These are phyloP conservation scores for Chaetoceros tenuissimus DNA, from an alignment of 108 stramenopile species.

Conservation along the genomic window DNA sequence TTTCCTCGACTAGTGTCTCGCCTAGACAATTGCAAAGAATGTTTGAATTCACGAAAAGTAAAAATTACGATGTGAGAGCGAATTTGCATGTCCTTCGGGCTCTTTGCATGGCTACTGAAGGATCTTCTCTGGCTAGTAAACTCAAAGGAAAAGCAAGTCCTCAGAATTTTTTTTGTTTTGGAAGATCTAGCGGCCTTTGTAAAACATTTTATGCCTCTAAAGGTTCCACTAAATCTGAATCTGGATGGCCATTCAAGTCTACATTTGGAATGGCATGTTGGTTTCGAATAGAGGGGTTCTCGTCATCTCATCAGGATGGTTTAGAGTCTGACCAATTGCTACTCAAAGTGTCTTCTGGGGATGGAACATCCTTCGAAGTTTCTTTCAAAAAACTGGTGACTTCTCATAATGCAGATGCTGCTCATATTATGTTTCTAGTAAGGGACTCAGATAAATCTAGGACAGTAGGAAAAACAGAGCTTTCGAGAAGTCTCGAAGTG, in stretches of 20 bases:
- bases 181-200: constrained; percentile 16
- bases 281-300: constrained; percentile 67
- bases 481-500: constrained; percentile 28
- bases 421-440: constrained; percentile 25
- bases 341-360: constrained; percentile 27
- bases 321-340: constrained; percentile 17
- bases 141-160: constrained; percentile 44
- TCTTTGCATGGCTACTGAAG: constrained; percentile 41
- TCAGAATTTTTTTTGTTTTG: constrained; percentile 53
- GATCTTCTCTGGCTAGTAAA: constrained; percentile 31
- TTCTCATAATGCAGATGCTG: background rate
- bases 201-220: constrained; percentile 6
- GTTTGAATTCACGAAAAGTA: constrained; percentile 14
- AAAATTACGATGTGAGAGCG: constrained; percentile 10
- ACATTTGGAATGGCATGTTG: constrained; percentile 71
- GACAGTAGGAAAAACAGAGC: constrained; percentile 2
- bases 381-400: constrained; percentile 29
- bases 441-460: constrained; percentile 24
- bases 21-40: constrained; percentile 31
- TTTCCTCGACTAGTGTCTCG: constrained; percentile 36
- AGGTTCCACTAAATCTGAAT: constrained; percentile 20
- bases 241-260: constrained; percentile 77
- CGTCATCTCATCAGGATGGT: background rate
- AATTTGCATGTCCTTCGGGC: constrained; percentile 40
- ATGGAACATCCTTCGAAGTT: constrained; percentile 49